phyloP scores from a whole-genome alignment of 805 yeast genomes.

The Saturnispora ahearnii region DNA sequence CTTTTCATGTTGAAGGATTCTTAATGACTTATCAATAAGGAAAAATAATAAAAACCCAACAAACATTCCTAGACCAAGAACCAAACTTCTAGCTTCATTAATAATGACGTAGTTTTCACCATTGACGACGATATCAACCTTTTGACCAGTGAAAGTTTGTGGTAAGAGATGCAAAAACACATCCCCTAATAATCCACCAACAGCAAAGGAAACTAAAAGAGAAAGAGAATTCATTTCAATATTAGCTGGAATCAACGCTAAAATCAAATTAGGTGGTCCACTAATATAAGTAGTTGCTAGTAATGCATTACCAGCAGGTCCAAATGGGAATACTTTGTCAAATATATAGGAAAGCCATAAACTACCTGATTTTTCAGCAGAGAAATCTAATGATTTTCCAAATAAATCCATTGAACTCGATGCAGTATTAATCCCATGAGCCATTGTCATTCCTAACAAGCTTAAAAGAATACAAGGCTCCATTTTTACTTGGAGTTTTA shows the following conservation, averaged over 20 bases:
- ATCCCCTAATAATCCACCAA: conserved; percentile 71
- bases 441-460: not conserved
- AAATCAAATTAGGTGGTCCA: conserved; percentile 51
- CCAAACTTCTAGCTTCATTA: conserved; percentile 40
- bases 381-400: not conserved
- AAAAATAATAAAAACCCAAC: conserved; percentile 54
- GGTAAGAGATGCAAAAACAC: conserved; percentile 66
- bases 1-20: conserved; percentile 37
- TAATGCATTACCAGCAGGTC: conserved; percentile 53
- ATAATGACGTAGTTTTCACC: conserved; percentile 30
- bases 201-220: conserved; percentile 58
- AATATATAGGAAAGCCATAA: conserved; percentile 30
- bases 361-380: not conserved
- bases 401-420: not conserved
- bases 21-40: conserved; percentile 50
- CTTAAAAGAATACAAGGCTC: not conserved
- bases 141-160: conserved; percentile 51
- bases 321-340: conserved; percentile 38
- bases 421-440: not conserved
- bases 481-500: not conserved
- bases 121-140: conserved; percentile 28
- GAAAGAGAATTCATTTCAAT: conserved; percentile 44
- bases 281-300: conserved; percentile 57
- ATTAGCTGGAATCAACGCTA: conserved; percentile 48
- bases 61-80: conserved; percentile 48